Percentiles rank a stretch among this genome's conserved stretches.
phyloP scores from a whole-genome alignment of 768 basidiomycete species.

The Boletus subcaerulescens region DNA sequence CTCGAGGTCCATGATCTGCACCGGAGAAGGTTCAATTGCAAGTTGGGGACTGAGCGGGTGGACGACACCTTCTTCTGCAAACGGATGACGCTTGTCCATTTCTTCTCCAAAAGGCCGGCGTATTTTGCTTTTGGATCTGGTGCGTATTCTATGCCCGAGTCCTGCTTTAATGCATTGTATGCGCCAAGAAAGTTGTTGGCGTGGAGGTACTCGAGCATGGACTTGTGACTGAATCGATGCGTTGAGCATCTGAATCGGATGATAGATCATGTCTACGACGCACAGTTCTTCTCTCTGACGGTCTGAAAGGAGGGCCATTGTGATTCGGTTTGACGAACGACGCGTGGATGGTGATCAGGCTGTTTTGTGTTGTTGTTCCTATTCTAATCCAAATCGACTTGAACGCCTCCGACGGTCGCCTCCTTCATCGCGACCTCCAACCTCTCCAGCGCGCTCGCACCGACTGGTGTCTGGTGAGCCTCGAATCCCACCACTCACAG shows the following conservation, averaged over 20 bases:
- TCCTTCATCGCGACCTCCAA: conserved; percentile 22
- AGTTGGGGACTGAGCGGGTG: conserved; percentile 3
- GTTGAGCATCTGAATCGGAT: conserved; percentile 6
- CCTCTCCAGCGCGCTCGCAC: conserved; percentile 27
- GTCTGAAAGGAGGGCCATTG: conserved; percentile 44
- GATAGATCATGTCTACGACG: conserved; percentile 21
- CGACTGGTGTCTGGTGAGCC: conserved; percentile 5
- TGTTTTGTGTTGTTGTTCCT: conserved; percentile 34
- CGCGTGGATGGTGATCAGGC: conserved; percentile 9
- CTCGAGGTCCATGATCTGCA: conserved; percentile 93
- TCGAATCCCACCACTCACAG: conserved; percentile 9
- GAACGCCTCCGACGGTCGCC: too few relatives aligned
- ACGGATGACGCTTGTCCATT: conserved; percentile 95
- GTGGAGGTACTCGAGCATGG: conserved; percentile 76
- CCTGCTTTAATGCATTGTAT: conserved; percentile 56
- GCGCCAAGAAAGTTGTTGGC: conserved; percentile 62
- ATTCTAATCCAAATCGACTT: neutral
- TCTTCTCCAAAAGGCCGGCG: conserved; percentile 90
- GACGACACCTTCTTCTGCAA: conserved; percentile 84
- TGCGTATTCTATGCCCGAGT: conserved; percentile 57
- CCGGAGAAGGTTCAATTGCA: conserved; percentile 8
- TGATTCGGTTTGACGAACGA: neutral
- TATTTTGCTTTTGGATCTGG: conserved; percentile 87
- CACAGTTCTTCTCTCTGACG: conserved; percentile 48
- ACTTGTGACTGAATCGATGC: conserved; percentile 59